Evolutionary conservation across 202 grass and related monocot genomes (phyloP), one percentile per base, ranked within the genome.

Genomic region (Musa balbisiana): DNA sequence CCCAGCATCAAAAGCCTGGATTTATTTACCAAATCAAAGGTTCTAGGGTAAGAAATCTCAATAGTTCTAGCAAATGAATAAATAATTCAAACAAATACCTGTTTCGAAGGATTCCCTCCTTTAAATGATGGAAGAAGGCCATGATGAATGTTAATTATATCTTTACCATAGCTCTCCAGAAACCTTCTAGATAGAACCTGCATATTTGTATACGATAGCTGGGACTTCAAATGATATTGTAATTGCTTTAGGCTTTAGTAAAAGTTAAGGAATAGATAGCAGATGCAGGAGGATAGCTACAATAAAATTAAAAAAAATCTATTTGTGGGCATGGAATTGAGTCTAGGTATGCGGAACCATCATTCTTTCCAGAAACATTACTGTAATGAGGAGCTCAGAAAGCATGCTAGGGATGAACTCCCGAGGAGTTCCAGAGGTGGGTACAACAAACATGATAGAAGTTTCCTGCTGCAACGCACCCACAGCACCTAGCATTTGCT

Each of bases 61-160:
- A 55, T 72, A 12, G 69, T 54, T 80, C 50, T 17, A 10, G 70
- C 29, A 67, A 64, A 50, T 55, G 13, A 2, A 73, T 62, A 67
- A 16, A 69, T 49, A 10, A 74, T 12, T 52, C 25, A 50, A 75
- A 76, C 69, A 9, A 24, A 55, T 60, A 98, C 94, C 88, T 98
- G 90, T 83, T 85, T 89, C 13, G 90, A 91, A 73, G 94, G 90
- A 82, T 75, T 75, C 24, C 90, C 88, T 74, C 94, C 94, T 81
- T 90, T 93, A 73, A 98, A 93, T 0, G 94, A 98, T 64, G 94
- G 90, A 89, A 98, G 94, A 76, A 97, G 90, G 26, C 94, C 94
- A 86, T 97, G 94, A 73, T 97, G 94, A 79, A 97, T 97, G 54
- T 97, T 97, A 62, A 97, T 93, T 74, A 97, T 74, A 76, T 97